phyloP scores from a whole-genome alignment of 1,139 yeast species.

The Hyphopichia fennica region DNA sequence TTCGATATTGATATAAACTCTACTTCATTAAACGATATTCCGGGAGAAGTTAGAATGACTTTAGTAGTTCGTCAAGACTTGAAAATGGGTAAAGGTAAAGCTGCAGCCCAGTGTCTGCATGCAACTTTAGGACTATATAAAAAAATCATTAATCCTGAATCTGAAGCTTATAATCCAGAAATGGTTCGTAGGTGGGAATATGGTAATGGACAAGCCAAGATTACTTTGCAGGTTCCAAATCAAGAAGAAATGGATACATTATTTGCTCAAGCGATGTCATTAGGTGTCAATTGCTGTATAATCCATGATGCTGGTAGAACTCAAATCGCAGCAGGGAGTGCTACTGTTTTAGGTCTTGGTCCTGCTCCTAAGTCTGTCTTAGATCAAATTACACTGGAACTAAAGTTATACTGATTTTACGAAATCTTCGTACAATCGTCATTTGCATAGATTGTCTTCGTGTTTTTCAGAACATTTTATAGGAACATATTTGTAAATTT shows the following conservation, averaged over 20 bases:
- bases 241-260: slow-evolving; percentile 77
- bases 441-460: too few species aligned
- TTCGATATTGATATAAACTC: slow-evolving; percentile 54
- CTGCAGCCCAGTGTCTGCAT: slow-evolving; percentile 97
- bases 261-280: slow-evolving; percentile 76
- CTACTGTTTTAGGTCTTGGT: slow-evolving; percentile 92
- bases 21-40: slow-evolving; percentile 54
- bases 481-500: too few species aligned
- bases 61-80: slow-evolving; percentile 85
- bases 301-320: slow-evolving; percentile 98
- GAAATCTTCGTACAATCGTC: too few species aligned
- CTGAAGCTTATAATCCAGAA: slow-evolving; percentile 57
- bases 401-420: slow-evolving; percentile 63
- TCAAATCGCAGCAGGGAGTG: slow-evolving; percentile 91
- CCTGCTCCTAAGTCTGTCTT: slow-evolving; percentile 90
- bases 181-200: slow-evolving; percentile 77
- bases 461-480: too few species aligned
- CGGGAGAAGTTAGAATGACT: slow-evolving; percentile 86
- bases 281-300: slow-evolving; percentile 75
- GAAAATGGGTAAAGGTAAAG: slow-evolving; percentile 92
- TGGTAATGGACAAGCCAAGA: slow-evolving; percentile 88
- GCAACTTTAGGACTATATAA: slow-evolving; percentile 93
- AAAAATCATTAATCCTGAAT: slow-evolving; percentile 55
- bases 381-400: slow-evolving; percentile 77
- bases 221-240: slow-evolving; percentile 75